These are phyloP conservation scores for Casuarina equisetifolia DNA, from an alignment of 306 rosid species.

Conservation along the genomic window DNA sequence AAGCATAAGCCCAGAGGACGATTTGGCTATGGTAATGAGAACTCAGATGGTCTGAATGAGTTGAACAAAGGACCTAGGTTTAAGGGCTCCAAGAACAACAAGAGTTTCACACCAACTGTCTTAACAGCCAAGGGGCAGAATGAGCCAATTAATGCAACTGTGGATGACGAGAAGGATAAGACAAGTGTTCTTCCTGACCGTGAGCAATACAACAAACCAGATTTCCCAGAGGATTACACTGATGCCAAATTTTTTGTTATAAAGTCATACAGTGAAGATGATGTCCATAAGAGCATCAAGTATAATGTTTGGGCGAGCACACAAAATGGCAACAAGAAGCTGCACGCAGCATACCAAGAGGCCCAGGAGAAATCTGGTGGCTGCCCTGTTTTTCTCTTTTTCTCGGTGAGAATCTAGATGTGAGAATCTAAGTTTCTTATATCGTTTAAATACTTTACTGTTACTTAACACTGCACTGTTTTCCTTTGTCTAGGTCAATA, in stretches of 20 bases:
- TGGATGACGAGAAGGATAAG: slow-evolving; percentile 70
- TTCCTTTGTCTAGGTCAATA: slow-evolving; percentile 61
- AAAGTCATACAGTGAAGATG: slow-evolving; percentile 96
- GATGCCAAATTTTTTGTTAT: slow-evolving; percentile 82
- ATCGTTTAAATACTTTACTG: no score
- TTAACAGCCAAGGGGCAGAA: slow-evolving; percentile 71
- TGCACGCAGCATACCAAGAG: slow-evolving; percentile 89
- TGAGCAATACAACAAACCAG: slow-evolving; percentile 65
- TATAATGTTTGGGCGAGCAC: slow-evolving; percentile 98
- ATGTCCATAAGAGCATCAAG: slow-evolving; percentile 93
- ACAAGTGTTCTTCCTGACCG: slow-evolving; percentile 46
- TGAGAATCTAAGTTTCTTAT: not conserved
- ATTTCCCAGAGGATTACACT: slow-evolving; percentile 61
- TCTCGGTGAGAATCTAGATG: slow-evolving; percentile 58
- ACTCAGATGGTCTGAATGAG: slow-evolving; percentile 87
- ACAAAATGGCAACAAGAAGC: slow-evolving; percentile 95
- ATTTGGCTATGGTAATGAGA: slow-evolving; percentile 83
- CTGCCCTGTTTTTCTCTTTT: slow-evolving; percentile 76
- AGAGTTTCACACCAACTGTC: slow-evolving; percentile 52
- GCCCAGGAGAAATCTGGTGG: slow-evolving; percentile 80
- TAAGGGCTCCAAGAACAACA: slow-evolving; percentile 76
- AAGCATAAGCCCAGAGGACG: slow-evolving; percentile 86
- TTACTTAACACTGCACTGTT: slow-evolving; percentile 2
- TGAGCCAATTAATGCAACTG: slow-evolving; percentile 37
- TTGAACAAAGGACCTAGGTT: slow-evolving; percentile 90